Conservation (phyloP, 148 eudicot genomes). For the Spergularia bocconei region DNA sequence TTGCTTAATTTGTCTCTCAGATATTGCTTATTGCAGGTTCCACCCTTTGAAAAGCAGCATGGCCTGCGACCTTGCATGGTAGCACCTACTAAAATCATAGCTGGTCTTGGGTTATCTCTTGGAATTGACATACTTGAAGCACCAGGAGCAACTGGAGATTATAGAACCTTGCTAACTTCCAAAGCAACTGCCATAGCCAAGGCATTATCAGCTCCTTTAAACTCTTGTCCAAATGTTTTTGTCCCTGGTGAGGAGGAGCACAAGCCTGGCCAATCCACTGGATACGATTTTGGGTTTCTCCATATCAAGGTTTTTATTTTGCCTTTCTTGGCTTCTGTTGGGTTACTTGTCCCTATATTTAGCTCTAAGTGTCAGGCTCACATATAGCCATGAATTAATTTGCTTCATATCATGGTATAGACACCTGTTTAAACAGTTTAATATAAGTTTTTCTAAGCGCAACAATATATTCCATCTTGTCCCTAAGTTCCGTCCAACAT, state of each 20-base stretch:
- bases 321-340: background rate
- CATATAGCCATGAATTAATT: too few relatives aligned
- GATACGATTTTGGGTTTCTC: slow-evolving; percentile 95
- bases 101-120: slow-evolving; percentile 91
- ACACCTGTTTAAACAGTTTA: too few relatives aligned
- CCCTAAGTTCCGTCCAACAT: too few relatives aligned
- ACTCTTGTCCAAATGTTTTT: slow-evolving; percentile 68
- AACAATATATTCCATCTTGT: too few relatives aligned
- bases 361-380: too few relatives aligned
- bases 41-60: slow-evolving; percentile 71
- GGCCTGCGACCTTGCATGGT: slow-evolving; percentile 95
- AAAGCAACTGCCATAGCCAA: slow-evolving; percentile 85
- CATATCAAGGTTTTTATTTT: slow-evolving; percentile 71
- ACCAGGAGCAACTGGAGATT: slow-evolving; percentile 95
- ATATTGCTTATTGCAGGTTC: slow-evolving; percentile 47
- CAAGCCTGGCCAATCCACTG: slow-evolving; percentile 72
- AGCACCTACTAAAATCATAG: slow-evolving; percentile 95
- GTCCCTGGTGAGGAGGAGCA: slow-evolving; percentile 90
- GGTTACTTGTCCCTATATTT: background rate
- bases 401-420: background rate
- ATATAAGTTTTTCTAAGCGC: too few relatives aligned
- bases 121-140: slow-evolving; percentile 97
- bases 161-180: slow-evolving; percentile 78
- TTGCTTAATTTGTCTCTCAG: background rate
- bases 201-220: slow-evolving; percentile 80